A percentile compares a stretch with the other conserved stretches of the same genome.
These are phyloP conservation scores for Eremomyces bilateralis DNA, from an alignment of 495 filamentous ascomycete species.

Conservation along the genomic window DNA sequence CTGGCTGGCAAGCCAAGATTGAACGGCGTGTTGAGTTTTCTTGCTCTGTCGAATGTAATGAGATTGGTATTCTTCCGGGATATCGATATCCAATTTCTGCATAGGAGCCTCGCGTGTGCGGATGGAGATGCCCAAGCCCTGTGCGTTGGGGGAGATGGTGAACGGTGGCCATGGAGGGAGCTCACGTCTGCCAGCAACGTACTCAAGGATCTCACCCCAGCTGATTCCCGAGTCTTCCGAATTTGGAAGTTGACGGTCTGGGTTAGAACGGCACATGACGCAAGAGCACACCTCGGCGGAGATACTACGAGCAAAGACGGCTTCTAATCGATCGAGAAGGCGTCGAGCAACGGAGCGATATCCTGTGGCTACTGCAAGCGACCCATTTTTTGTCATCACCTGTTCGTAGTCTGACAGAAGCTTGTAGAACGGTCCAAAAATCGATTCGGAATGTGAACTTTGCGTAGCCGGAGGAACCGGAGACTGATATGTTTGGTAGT, in stretches of 20 bases:
- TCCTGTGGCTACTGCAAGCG: slow-evolving; percentile 84
- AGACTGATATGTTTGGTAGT: slow-evolving; percentile 26
- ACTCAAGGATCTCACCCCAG: slow-evolving; percentile 91
- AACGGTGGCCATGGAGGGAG: slow-evolving; percentile 79
- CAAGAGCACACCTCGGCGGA: slow-evolving; percentile 60
- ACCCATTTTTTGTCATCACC: slow-evolving; percentile 65
- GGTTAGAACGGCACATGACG: slow-evolving; percentile 42
- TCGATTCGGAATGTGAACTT: slow-evolving; percentile 24
- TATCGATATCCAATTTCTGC: slow-evolving; percentile 72
- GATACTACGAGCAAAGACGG: slow-evolving; percentile 81
- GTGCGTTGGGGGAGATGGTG: slow-evolving; percentile 31
- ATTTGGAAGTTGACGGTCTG: slow-evolving; percentile 15
- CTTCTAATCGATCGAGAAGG: slow-evolving; percentile 77
- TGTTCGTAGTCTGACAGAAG: slow-evolving; percentile 68
- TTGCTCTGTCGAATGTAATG: slow-evolving; percentile 75
- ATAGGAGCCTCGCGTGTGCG: slow-evolving; percentile 34
- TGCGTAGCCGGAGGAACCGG: slow-evolving; percentile 11
- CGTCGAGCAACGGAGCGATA: slow-evolving; percentile 86
- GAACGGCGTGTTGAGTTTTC: slow-evolving; percentile 65
- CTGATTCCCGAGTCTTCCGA: slow-evolving; percentile 45
- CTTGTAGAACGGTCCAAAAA: slow-evolving; percentile 61
- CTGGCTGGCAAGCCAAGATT: slow-evolving; percentile 66
- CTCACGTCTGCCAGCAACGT: slow-evolving; percentile 68
- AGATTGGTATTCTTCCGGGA: slow-evolving; percentile 72
- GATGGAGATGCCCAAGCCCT: slow-evolving; percentile 31